Evolutionary conservation across 768 basidiomycete genomes (phyloP).

Genomic region (Chlorophyllum brunneum): DNA sequence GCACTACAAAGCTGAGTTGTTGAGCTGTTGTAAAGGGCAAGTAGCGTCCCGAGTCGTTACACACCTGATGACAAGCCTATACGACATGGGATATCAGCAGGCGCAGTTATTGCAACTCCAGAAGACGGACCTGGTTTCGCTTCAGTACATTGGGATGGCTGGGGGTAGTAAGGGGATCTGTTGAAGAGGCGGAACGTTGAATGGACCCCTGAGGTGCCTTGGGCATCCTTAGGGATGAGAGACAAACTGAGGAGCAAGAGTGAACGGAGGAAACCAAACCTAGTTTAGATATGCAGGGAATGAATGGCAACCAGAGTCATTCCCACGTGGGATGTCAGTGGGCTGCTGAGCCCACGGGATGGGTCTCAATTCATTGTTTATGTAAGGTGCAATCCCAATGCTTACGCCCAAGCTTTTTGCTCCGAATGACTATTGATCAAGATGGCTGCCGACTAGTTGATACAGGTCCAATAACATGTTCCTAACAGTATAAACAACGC

Average conservation of each 20-base stretch:
- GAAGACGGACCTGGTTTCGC: constrained; percentile 43
- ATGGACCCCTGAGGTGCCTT: constrained; percentile 14
- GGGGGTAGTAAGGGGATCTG: constrained; percentile 22
- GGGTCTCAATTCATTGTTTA: not conserved
- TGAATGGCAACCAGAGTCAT: not conserved
- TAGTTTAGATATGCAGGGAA: constrained; percentile 1
- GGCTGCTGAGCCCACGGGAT: too few relatives aligned
- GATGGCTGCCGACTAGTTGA: too few relatives aligned
- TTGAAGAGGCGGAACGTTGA: constrained; percentile 21
- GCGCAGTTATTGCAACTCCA: not conserved
- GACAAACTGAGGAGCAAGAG: not conserved
- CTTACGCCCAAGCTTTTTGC: too few relatives aligned
- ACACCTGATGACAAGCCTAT: constrained; percentile 54
- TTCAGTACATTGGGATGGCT: constrained; percentile 47
- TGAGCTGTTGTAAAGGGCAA: constrained; percentile 16
- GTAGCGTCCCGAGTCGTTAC: constrained; percentile 14
- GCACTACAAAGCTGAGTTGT: constrained; percentile 41
- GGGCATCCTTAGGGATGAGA: constrained; percentile 7
- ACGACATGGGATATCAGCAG: not conserved
- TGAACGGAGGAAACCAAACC: not conserved
- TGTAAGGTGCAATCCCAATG: not conserved
- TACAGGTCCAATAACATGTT: too few relatives aligned
- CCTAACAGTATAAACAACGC: too few relatives aligned
- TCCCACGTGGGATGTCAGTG: constrained; percentile 8
- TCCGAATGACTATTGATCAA: too few relatives aligned